Percentiles rank a stretch among this genome's conserved stretches.
Evolutionary conservation across 73 alveolate species (phyloP).

Genomic region (Effrenium voratum): DNA sequence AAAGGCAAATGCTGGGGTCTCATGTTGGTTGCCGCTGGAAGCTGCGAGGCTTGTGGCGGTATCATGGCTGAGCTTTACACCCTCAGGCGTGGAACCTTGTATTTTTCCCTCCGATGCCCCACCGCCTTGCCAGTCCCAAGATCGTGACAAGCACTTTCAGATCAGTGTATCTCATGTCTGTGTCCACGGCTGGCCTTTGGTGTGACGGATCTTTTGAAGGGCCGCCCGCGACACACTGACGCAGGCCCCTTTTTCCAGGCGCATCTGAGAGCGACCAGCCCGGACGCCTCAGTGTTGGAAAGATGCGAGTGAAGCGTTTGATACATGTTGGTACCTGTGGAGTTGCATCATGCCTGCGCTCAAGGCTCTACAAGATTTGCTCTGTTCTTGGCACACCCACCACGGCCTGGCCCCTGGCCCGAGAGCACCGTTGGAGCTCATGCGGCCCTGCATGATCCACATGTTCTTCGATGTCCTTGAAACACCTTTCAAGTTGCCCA

Average conservation of each 20-base stretch:
- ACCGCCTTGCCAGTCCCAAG: too few species aligned
- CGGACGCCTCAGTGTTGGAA: background rate
- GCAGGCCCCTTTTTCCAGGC: slow-evolving; percentile 99
- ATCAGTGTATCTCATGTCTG: too few species aligned
- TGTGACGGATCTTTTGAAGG: too few species aligned
- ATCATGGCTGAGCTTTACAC: slow-evolving; percentile 94
- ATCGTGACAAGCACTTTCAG: too few species aligned
- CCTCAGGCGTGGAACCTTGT: slow-evolving; percentile 45
- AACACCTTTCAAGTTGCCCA: too few species aligned
- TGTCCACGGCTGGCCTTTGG: too few species aligned
- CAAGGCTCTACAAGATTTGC: slow-evolving; percentile 98
- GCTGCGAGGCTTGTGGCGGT: slow-evolving; percentile 68
- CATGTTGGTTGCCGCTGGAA: background rate
- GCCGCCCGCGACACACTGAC: too few species aligned
- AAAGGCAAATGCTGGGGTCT: background rate
- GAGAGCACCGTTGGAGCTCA: background rate
- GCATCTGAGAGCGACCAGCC: slow-evolving; percentile 98
- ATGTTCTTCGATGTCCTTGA: too few species aligned
- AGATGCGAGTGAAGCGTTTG: background rate
- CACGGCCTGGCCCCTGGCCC: background rate
- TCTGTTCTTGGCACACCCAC: slow-evolving; percentile 99
- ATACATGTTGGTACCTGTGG: background rate
- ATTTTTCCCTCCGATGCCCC: too few species aligned
- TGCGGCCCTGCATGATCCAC: too few species aligned
- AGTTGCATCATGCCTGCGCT: background rate